phyloP scores from a whole-genome alignment of 257 asterid species.

The Przewalskia tangutica region DNA sequence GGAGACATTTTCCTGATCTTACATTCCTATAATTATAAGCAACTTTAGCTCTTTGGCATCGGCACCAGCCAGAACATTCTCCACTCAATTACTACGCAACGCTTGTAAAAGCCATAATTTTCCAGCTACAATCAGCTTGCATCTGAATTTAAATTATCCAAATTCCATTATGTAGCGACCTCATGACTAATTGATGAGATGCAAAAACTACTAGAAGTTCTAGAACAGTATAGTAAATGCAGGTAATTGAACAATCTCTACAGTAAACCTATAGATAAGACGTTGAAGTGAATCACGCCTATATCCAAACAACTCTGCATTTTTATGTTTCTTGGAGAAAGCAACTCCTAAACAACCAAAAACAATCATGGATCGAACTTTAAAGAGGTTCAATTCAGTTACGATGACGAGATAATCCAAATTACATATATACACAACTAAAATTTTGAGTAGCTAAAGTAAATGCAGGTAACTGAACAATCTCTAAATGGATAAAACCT shows the following conservation, averaged over 20 bases:
- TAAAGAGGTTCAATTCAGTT: background rate
- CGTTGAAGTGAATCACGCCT: background rate
- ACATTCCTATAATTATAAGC: background rate
- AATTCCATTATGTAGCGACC: background rate
- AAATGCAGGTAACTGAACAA: background rate
- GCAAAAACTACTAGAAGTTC: no score
- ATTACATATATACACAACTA: background rate
- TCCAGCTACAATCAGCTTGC: background rate
- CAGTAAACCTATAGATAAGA: background rate
- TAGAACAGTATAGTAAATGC: background rate
- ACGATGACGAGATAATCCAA: background rate
- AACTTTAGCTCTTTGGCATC: background rate
- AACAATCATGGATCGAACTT: background rate
- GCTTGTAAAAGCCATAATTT: background rate
- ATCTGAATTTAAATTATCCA: background rate
- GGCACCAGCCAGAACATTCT: background rate
- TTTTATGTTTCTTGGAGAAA: background rate
- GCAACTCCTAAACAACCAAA: background rate
- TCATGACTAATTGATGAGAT: background rate
- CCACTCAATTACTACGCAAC: background rate
- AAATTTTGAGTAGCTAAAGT: background rate
- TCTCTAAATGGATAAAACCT: background rate
- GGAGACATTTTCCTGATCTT: background rate
- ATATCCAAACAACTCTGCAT: background rate
- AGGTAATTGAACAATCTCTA: background rate